Conservation (phyloP, 495 filamentous ascomycete genomes). For the Aspergillus homomorphus region DNA sequence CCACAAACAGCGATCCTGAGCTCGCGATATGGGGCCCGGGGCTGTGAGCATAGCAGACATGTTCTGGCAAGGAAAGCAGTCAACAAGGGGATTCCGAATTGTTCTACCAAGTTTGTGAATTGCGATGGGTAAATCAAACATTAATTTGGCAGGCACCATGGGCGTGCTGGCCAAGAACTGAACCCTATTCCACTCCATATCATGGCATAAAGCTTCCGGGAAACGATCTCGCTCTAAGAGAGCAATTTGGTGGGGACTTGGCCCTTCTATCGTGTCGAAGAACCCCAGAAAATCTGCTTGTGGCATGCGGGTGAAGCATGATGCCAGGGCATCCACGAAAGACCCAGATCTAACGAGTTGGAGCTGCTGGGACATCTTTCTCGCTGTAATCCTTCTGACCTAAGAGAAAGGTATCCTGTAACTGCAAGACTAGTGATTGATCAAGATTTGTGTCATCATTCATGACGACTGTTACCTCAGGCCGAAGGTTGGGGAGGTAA, state of each 20-base stretch:
- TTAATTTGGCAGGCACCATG: not conserved
- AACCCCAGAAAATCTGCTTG: not conserved
- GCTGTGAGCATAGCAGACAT: not conserved
- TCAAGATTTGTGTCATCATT: not conserved
- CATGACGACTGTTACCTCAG: not conserved
- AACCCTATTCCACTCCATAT: not conserved
- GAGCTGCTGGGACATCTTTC: not conserved
- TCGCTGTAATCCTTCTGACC: not conserved
- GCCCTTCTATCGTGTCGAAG: not conserved
- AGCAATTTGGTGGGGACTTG: not conserved
- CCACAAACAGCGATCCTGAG: not conserved
- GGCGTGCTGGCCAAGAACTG: not conserved
- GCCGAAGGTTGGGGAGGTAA: not conserved
- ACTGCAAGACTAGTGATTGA: not conserved
- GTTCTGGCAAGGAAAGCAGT: not conserved
- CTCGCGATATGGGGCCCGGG: not conserved
- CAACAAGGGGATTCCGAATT: not conserved
- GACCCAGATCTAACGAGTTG: not conserved
- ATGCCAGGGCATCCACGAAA: not conserved
- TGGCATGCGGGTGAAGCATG: not conserved
- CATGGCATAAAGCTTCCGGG: not conserved
- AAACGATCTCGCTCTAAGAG: not conserved
- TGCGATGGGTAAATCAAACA: not conserved
- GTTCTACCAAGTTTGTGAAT: not conserved
- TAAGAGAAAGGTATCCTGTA: not conserved